A percentile compares a stretch with the other conserved stretches of the same genome.
Evolutionary conservation across 1,284 basidiomycete genomes (phyloP).

Genomic region (Ceratobasidium sp.): DNA sequence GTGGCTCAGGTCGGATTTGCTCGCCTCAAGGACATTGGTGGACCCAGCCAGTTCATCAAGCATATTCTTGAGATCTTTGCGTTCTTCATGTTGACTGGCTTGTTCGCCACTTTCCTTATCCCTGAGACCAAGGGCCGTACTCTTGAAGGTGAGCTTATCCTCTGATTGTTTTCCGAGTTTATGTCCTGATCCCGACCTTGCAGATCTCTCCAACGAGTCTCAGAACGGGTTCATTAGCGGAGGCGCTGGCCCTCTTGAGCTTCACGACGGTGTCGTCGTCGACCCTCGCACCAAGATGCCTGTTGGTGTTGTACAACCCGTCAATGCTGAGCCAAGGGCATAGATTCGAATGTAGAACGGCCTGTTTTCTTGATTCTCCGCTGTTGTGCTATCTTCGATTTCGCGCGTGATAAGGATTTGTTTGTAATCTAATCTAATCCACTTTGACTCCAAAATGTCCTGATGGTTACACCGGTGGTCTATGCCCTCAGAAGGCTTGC

Average conservation of each 20-base stretch:
- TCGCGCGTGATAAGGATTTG: too few relatives aligned
- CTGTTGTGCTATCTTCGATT: too few relatives aligned
- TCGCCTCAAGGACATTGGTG: conserved; percentile 70
- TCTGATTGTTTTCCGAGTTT: too few relatives aligned
- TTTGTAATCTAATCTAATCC: too few relatives aligned
- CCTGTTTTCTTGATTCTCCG: too few relatives aligned
- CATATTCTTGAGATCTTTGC: conserved; percentile 75
- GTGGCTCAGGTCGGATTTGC: conserved; percentile 82
- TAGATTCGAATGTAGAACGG: too few relatives aligned
- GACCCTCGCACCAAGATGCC: conserved; percentile 16
- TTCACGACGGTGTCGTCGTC: conserved; percentile 28
- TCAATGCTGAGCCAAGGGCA: too few relatives aligned
- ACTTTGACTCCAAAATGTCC: too few relatives aligned
- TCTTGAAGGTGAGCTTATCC: conserved; percentile 61
- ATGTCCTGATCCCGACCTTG: background rate
- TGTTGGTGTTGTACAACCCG: conserved; percentile 2
- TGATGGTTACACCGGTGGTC: too few relatives aligned
- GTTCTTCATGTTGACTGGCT: conserved; percentile 80
- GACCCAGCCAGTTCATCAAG: conserved; percentile 58
- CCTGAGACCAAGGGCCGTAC: conserved; percentile 75
- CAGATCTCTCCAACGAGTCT: conserved; percentile 43
- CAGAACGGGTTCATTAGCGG: conserved; percentile 43
- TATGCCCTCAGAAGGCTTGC: too few relatives aligned
- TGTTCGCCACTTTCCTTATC: conserved; percentile 75
- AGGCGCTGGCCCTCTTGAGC: conserved; percentile 24